Evolutionary conservation across 169 alveolate species (phyloP).

Genomic region (Besnoitia besnoiti): DNA sequence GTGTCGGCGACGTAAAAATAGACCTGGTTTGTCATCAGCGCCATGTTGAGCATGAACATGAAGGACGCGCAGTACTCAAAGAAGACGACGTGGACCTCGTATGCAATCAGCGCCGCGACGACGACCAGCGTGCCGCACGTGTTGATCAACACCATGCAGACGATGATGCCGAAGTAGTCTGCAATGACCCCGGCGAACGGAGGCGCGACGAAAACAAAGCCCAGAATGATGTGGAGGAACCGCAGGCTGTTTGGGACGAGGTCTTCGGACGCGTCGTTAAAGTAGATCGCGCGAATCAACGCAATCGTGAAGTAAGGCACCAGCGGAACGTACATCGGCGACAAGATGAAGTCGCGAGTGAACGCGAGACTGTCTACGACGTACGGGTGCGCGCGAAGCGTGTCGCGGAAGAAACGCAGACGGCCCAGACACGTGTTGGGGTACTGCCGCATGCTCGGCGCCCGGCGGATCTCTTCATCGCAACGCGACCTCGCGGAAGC

Average conservation of each 20-base stretch:
- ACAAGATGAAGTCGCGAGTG: not conserved
- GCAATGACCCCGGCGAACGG: constrained; percentile 29
- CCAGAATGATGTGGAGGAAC: constrained; percentile 23
- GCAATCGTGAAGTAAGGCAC: constrained; percentile 40
- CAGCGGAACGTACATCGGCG: constrained; percentile 10
- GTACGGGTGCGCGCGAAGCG: not conserved
- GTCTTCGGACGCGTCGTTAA: constrained; percentile 35
- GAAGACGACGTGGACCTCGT: not conserved
- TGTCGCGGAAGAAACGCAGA: not conserved
- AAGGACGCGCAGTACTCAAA: not conserved
- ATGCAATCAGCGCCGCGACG: constrained; percentile 24
- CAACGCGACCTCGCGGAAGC: not conserved
- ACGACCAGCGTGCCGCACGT: constrained; percentile 12
- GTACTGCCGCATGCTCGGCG: constrained; percentile 1
- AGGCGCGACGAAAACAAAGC: constrained; percentile 21
- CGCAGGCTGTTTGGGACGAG: constrained; percentile 5
- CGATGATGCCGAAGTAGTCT: not conserved
- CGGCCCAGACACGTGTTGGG: not conserved
- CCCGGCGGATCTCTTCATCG: too few species aligned
- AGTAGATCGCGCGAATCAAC: constrained; percentile 32
- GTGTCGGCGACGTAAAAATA: not conserved
- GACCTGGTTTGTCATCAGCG: constrained; percentile 39
- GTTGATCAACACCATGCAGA: constrained; percentile 39
- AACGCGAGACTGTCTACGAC: not conserved
- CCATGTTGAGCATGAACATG: not conserved